These are phyloP conservation scores for Claviceps sp. DNA, from an alignment of 2,329 filamentous ascomycete genomes.

Conservation along the genomic window DNA sequence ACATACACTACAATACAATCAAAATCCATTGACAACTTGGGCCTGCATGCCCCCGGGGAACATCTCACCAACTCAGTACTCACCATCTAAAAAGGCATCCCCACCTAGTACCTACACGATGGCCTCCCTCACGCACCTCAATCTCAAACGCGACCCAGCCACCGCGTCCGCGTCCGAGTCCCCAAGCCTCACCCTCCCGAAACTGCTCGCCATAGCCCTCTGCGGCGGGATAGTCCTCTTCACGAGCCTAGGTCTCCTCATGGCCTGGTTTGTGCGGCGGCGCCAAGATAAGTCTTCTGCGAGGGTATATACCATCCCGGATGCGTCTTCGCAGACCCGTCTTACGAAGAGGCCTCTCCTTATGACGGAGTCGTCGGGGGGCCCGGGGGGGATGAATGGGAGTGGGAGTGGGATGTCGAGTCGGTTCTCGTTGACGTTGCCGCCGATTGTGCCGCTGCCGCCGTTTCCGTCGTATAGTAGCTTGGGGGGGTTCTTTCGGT, in stretches of 20 bases:
- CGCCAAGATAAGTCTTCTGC: slow-evolving; percentile 10
- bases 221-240: slow-evolving; percentile 34
- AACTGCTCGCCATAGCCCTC: slow-evolving; percentile 32
- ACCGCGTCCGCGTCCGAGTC: too few relatives aligned
- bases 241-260: slow-evolving; percentile 26
- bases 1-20: too few relatives aligned
- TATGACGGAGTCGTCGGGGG: slow-evolving; percentile 5
- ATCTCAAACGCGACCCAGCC: too few relatives aligned
- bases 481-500: slow-evolving; percentile 13
- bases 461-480: slow-evolving; percentile 20
- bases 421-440: slow-evolving; percentile 16
- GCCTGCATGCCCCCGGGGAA: too few relatives aligned
- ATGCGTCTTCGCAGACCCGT: slow-evolving; percentile 14
- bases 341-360: slow-evolving; percentile 19
- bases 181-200: slow-evolving; percentile 18
- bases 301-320: slow-evolving; percentile 17
- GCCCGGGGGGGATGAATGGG: neutral
- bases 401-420: slow-evolving; percentile 13
- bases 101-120: too few relatives aligned
- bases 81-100: too few relatives aligned
- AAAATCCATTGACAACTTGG: too few relatives aligned
- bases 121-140: too few relatives aligned
- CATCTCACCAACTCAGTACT: too few relatives aligned
- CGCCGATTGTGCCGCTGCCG: slow-evolving; percentile 17
- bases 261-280: slow-evolving; percentile 23